Evolutionary conservation across 352 stramenopile species (phyloP).

Genomic region (Thraustochytrium striatum): DNA sequence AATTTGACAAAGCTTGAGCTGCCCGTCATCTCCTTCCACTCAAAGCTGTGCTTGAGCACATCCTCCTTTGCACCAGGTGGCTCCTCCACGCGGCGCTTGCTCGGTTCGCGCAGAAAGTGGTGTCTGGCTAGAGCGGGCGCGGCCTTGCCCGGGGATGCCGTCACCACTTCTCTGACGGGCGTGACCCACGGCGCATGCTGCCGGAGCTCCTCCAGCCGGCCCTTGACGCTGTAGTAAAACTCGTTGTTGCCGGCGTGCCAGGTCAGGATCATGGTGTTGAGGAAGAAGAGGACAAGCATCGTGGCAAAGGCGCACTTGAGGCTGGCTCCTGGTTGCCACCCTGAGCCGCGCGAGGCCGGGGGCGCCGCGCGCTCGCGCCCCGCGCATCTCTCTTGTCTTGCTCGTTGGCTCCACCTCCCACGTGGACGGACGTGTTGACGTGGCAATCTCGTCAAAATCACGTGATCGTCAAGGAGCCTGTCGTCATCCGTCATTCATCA

Average conservation of each 20-base stretch:
- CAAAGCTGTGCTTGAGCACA: not conserved
- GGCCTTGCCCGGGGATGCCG: not conserved
- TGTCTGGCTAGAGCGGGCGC: not conserved
- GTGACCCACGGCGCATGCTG: not conserved
- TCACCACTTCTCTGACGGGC: not conserved
- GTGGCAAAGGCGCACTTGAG: not conserved
- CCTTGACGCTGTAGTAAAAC: not conserved
- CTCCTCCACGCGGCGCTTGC: not conserved
- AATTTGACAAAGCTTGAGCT: not conserved
- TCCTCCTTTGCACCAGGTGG: not conserved
- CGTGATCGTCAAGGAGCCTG: too few relatives aligned
- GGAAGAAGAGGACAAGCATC: slow-evolving; percentile 11
- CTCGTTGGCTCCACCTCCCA: too few relatives aligned
- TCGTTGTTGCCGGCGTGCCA: slow-evolving; percentile 27
- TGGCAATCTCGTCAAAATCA: too few relatives aligned
- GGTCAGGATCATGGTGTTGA: slow-evolving; percentile 26
- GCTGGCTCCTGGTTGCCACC: too few relatives aligned
- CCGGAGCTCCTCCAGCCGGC: not conserved
- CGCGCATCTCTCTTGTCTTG: too few relatives aligned
- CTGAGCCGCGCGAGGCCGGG: too few relatives aligned
- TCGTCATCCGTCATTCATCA: too few relatives aligned
- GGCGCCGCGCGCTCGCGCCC: too few relatives aligned
- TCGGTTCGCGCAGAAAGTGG: not conserved
- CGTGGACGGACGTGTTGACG: too few relatives aligned
- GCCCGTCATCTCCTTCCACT: slow-evolving; percentile 8